Evolutionary conservation across 345 rosid species (phyloP), one percentile per base, ranked within the genome.

Genomic region (Aegle marmelos): DNA sequence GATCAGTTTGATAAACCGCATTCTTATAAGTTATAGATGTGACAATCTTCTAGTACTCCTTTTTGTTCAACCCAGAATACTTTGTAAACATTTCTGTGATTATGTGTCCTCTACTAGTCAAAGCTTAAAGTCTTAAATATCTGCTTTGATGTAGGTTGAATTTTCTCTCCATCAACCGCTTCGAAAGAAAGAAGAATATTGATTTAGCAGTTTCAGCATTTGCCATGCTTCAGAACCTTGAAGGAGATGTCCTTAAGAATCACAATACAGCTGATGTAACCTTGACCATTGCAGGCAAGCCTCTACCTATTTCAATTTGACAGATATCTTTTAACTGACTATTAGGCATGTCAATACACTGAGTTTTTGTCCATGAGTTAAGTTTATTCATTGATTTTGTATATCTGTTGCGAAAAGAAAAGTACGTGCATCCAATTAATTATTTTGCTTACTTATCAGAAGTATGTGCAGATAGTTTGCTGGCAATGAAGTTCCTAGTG

Each of bases 121-220:
- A 19, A 75, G 72, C 53, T 28, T 58, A 36, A 5, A 34, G 13
- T 70, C 70, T 74, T 21, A 8, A n/a, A 50, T 56, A 11, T 53
- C 69, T 57, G 62, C 33, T 85, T 82, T 83, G 68, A 36, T 77
- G n/a, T 77, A 93, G 98, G 88, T 82, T 91, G 85, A 90, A 91
- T 84, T 92, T 90, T 74, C 94, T 93, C 74, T 93, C 97, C 64
- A 87, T 93, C 77, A 95, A 95, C 73, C 94, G 97, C n/a, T 93
- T 90, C 75, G 98, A 92, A 83, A 89, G 89, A 88, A 95, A 95
- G 82, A 93, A 93, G 91, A 92, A 91, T 83, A 91, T 94, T 21
- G 90, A 90, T 25, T 84, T 94, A 78, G 98, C 98, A n/a, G 85
- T 94, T 81, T 88, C 94, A 25, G 98, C 97, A 70, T 94, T 93